These are phyloP conservation scores for Phragmites australis DNA, from an alignment of 176 grass and related monocot species.

Conservation along the genomic window DNA sequence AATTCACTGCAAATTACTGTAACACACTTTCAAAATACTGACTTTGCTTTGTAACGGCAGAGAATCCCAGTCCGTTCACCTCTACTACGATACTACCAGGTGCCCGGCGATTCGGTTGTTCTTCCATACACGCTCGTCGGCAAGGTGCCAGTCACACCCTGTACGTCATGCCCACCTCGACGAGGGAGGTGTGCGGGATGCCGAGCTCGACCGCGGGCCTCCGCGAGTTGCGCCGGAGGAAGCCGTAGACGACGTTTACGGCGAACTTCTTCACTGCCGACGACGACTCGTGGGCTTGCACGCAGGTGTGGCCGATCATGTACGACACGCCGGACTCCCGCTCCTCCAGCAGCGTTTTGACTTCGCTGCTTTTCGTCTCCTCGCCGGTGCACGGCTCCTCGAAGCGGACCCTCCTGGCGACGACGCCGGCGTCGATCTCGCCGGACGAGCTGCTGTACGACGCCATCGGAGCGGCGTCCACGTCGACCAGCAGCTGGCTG, in stretches of 20 bases:
- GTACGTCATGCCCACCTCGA: conserved; percentile 92
- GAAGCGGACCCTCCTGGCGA: conserved; percentile 52
- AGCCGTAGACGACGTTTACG: conserved; percentile 72
- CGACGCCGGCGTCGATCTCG: conserved; percentile 27
- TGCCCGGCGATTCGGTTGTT: neutral
- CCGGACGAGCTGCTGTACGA: conserved; percentile 9
- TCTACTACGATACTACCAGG: neutral
- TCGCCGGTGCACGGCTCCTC: conserved; percentile 9
- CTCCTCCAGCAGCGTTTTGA: conserved; percentile 65
- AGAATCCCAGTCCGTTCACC: too few species aligned
- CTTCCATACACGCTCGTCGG: neutral
- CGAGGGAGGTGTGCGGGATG: conserved; percentile 69
- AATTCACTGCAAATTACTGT: too few species aligned
- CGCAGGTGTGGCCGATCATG: conserved; percentile 84
- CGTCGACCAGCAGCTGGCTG: neutral
- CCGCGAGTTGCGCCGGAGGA: conserved; percentile 86
- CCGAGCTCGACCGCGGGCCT: conserved; percentile 66
- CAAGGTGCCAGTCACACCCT: conserved; percentile 16
- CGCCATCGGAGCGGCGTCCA: conserved; percentile 16
- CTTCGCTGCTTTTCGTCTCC: conserved; percentile 43
- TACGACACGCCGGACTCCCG: conserved; percentile 81
- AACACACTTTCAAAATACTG: too few species aligned
- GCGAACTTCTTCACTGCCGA: conserved; percentile 73
- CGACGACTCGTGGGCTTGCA: conserved; percentile 73
- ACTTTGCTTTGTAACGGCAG: too few species aligned